Conservation (phyloP, 352 stramenopile species). For the Phytophthora capsici region DNA sequence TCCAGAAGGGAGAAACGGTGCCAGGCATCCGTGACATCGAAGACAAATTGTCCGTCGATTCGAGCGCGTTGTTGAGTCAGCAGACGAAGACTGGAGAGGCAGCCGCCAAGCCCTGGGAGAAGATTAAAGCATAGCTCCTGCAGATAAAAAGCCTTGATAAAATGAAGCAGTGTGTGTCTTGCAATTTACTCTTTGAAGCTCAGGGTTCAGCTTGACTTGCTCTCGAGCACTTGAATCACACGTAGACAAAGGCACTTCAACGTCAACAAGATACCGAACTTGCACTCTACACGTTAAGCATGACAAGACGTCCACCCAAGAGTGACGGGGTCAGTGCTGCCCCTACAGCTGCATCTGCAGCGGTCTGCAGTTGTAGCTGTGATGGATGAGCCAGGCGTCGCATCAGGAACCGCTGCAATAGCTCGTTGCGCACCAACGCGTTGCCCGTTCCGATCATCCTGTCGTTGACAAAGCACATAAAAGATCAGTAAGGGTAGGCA, state of each 20-base stretch:
- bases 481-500: neutral
- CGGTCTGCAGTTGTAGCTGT: constrained; percentile 51
- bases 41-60: constrained; percentile 74
- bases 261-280: constrained; percentile 9
- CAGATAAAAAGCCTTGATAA: constrained; percentile 17
- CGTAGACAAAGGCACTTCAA: constrained; percentile 12
- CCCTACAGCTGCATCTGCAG: constrained; percentile 62
- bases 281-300: constrained; percentile 22
- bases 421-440: constrained; percentile 64
- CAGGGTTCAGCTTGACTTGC: too few species aligned
- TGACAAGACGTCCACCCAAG: constrained; percentile 12
- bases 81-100: constrained; percentile 27
- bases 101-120: constrained; percentile 53
- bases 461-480: neutral
- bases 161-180: neutral
- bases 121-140: constrained; percentile 33
- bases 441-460: constrained; percentile 83
- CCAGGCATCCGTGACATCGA: constrained; percentile 79
- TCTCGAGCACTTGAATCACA: too few species aligned
- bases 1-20: constrained; percentile 77
- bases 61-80: constrained; percentile 35
- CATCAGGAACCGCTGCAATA: constrained; percentile 62
- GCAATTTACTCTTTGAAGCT: constrained; percentile 25
- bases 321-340: constrained; percentile 53
- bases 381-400: constrained; percentile 40